Conservation (phyloP, 1,284 basidiomycete genomes). For the Pseudozyma pruni region DNA sequence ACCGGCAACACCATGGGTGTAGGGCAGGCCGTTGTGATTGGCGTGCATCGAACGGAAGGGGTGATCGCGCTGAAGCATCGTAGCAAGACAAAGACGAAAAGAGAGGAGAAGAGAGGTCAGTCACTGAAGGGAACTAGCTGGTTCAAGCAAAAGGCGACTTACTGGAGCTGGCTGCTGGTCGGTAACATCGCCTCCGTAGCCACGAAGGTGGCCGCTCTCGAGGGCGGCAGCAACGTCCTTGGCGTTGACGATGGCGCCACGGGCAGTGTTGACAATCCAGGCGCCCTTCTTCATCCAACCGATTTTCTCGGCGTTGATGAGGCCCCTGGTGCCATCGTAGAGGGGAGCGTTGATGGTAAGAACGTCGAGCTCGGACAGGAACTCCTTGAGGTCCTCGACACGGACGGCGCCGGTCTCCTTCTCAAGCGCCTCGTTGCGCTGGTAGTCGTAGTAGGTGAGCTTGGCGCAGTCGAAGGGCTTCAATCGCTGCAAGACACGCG, state of each 20-base stretch:
- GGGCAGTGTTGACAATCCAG: slow-evolving; percentile 94
- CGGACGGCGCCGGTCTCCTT: slow-evolving; percentile 79
- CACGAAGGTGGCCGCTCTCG: slow-evolving; percentile 77
- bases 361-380: slow-evolving; percentile 82
- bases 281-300: slow-evolving; percentile 85
- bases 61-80: slow-evolving; percentile 72
- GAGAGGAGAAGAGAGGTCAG: slow-evolving; percentile 69
- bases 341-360: slow-evolving; percentile 90
- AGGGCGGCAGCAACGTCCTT: slow-evolving; percentile 82
- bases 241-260: slow-evolving; percentile 89
- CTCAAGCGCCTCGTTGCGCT: slow-evolving; percentile 77
- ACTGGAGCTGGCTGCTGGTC: slow-evolving; percentile 71
- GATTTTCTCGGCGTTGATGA: slow-evolving; percentile 79
- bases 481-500: slow-evolving; percentile 81
- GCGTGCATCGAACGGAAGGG: slow-evolving; percentile 79
- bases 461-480: slow-evolving; percentile 89
- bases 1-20: slow-evolving; percentile 80
- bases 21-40: slow-evolving; percentile 1
- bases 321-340: slow-evolving; percentile 81
- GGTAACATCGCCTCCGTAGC: slow-evolving; percentile 73
- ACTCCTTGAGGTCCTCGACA: slow-evolving; percentile 84
- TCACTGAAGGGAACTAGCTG: too few relatives aligned
- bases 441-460: slow-evolving; percentile 92
- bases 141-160: too few relatives aligned
- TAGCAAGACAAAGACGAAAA: not conserved